These are phyloP conservation scores for Apiospora hydei DNA, from an alignment of 2,329 filamentous ascomycete genomes.

Conservation along the genomic window DNA sequence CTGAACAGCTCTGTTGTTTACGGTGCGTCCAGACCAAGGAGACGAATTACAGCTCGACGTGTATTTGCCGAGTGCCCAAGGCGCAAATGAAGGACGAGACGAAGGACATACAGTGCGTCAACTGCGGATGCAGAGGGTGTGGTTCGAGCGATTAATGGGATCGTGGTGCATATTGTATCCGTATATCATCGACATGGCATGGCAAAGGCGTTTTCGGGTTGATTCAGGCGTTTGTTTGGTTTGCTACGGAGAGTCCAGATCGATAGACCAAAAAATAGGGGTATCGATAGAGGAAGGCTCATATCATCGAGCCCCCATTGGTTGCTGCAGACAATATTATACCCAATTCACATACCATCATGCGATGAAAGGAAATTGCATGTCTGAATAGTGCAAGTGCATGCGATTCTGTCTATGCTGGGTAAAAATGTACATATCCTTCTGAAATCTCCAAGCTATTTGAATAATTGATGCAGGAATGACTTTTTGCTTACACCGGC, in stretches of 20 bases:
- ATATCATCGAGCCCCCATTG: not conserved
- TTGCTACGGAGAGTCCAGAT: not conserved
- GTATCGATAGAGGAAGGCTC: not conserved
- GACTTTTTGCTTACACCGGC: not conserved
- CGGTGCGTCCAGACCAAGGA: conserved; percentile 99
- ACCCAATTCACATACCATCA: not conserved
- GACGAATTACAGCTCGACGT: conserved; percentile 98
- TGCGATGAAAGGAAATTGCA: not conserved
- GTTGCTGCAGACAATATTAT: conserved; percentile 9
- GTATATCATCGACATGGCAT: conserved; percentile 8
- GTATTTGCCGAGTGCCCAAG: conserved; percentile 93
- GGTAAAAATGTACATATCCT: not conserved
- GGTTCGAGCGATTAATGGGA: conserved; percentile 75
- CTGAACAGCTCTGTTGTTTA: conserved; percentile 83
- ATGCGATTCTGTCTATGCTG: not conserved
- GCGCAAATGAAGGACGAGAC: conserved; percentile 84
- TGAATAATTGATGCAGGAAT: not conserved
- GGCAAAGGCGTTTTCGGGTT: conserved; percentile 18
- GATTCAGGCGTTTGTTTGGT: not conserved
- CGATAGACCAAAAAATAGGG: not conserved
- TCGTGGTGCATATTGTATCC: not conserved
- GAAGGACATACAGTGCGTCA: conserved; percentile 91
- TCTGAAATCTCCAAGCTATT: not conserved
- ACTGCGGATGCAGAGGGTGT: conserved; percentile 92
- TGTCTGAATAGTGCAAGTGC: not conserved